Evolutionary conservation across 495 filamentous ascomycete species (phyloP), one percentile per base, ranked within the genome.

Genomic region (Aspergillus taichungensis): DNA sequence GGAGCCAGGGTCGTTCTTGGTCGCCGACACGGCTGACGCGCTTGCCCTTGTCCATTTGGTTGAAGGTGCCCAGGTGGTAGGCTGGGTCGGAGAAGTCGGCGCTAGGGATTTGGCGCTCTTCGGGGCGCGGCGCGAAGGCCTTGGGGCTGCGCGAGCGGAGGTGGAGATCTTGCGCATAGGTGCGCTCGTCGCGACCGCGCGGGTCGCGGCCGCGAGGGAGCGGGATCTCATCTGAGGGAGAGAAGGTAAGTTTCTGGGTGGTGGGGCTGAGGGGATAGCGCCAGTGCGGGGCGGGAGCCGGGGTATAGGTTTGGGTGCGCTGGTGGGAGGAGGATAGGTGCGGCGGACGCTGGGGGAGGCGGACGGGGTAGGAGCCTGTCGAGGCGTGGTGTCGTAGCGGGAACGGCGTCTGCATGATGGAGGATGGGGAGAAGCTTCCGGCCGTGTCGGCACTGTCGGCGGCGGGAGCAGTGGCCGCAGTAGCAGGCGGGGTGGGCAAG

Each of bases 1-100:
- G 46, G 31, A 54, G 57, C 51, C 57, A 62, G 6, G 59, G 62
- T 11, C 47, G 40, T 34, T 62, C 57, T 37, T 65, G 62, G 36
- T 62, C 62, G 11, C 62, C 62, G 27, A 55, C 35, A 13, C 57
- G 53, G 28, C 51, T 55, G 10, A 53, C 59, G 34, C 54, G 51
- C 5, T 50, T 50, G 6, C 54, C 55, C 8, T 24, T 24, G 18
- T 24, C 18, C 18, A 24, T 24, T 24, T 47, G 40, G 8, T 47
- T 46, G 42, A 65, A 62, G 32, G 47, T 55, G 6, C 62, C 59
- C 3, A 61, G 49, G 11, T 37, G 34, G 49, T 53, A 51, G 3
- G 55, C 57, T 8, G 61, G 61, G 31, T 62, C 61, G 10, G 52
- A 51, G 36, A 45, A 30, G 34, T 63, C 59, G 29, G 53, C 45